A percentile compares a stretch with the other conserved stretches of the same genome.
Conservation (phyloP, 2,329 filamentous ascomycete species). For the Alternaria arborescens region DNA sequence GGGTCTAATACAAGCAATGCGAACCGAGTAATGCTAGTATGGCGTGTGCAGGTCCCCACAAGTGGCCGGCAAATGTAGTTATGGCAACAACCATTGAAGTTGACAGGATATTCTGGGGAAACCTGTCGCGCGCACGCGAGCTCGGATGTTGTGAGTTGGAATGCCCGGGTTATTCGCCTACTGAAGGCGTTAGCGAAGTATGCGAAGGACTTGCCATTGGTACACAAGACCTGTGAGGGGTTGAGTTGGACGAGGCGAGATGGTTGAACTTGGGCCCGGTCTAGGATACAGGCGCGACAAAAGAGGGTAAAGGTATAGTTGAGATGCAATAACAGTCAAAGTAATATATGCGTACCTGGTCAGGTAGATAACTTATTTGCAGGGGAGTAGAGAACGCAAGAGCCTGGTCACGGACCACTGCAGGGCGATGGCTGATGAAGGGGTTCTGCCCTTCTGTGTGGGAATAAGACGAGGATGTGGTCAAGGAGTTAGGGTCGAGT, state of each 20-base stretch:
- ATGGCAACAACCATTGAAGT: conserved; percentile 39
- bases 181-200: conserved; percentile 8
- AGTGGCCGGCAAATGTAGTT: conserved; percentile 32
- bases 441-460: conserved; percentile 31
- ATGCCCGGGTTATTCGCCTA: conserved; percentile 12
- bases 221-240: conserved; percentile 18
- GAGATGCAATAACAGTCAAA: conserved; percentile 33
- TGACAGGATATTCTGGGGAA: conserved; percentile 31
- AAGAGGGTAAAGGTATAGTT: conserved; percentile 26
- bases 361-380: conserved; percentile 35
- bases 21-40: conserved; percentile 31
- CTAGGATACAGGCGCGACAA: conserved; percentile 10
- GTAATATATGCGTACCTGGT: conserved; percentile 47
- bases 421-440: conserved; percentile 34
- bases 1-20: conserved; percentile 29
- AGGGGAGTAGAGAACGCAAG: conserved; percentile 36
- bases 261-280: conserved; percentile 16
- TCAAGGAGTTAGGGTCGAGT: conserved; percentile 22
- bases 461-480: conserved; percentile 40
- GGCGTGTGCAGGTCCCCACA: conserved; percentile 38
- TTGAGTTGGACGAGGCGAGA: conserved; percentile 17
- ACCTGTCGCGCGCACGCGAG: conserved; percentile 37
- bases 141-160: conserved; percentile 26
- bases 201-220: conserved; percentile 28
- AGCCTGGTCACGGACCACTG: conserved; percentile 35